A percentile compares a stretch with the other conserved stretches of the same genome.
These are phyloP conservation scores for Lichtheimia hyalospora DNA, from an alignment of 371 early-diverging fungal species.

Conservation along the genomic window DNA sequence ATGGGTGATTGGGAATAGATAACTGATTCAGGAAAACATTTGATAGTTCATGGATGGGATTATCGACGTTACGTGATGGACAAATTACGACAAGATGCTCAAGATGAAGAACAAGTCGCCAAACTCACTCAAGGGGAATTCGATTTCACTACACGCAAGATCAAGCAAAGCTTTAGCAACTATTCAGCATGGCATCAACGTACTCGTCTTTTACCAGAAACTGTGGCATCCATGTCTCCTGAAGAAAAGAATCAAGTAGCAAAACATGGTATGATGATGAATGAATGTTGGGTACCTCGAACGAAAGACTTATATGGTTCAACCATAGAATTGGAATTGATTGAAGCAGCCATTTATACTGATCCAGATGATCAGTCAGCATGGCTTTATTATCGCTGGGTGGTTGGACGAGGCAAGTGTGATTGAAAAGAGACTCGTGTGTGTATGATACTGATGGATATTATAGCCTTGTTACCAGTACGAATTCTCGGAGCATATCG, in stretches of 20 bases:
- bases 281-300: not conserved
- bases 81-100: slow-evolving; percentile 26
- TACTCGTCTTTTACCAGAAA: slow-evolving; percentile 72
- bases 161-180: slow-evolving; percentile 89
- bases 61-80: slow-evolving; percentile 84
- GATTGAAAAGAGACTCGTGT: not conserved
- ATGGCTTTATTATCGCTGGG: slow-evolving; percentile 94
- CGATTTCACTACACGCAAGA: slow-evolving; percentile 83
- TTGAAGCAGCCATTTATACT: slow-evolving; percentile 88
- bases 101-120: slow-evolving; percentile 21
- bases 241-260: slow-evolving; percentile 44
- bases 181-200: slow-evolving; percentile 98
- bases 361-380: slow-evolving; percentile 97
- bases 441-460: too few relatives aligned
- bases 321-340: slow-evolving; percentile 73
- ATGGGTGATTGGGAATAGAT: not conserved
- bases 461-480: slow-evolving; percentile 3
- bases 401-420: slow-evolving; percentile 66
- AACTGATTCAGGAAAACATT: not conserved
- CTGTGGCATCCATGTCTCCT: slow-evolving; percentile 44
- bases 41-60: slow-evolving; percentile 92
- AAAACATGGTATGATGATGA: slow-evolving; percentile 23
- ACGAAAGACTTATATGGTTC: not conserved
- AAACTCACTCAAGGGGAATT: slow-evolving; percentile 62
- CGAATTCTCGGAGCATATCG: slow-evolving; percentile 23